Evolutionary conservation across 2,329 filamentous ascomycete genomes (phyloP).

Genomic region (Colletotrichum cordylinicola): DNA sequence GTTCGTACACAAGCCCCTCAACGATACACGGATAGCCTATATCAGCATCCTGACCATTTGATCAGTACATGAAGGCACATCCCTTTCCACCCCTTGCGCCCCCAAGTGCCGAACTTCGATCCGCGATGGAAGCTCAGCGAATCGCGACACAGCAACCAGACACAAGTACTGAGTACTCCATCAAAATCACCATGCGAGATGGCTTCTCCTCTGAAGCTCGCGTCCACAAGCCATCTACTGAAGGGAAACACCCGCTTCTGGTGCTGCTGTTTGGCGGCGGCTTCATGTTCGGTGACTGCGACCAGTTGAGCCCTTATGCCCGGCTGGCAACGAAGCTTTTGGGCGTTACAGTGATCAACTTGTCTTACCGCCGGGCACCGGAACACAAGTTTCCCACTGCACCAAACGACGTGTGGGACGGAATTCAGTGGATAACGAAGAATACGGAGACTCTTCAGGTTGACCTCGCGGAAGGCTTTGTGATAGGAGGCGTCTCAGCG

Average conservation of each 20-base stretch:
- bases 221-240: background rate
- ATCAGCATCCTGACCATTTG: background rate
- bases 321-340: background rate
- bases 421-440: constrained; percentile 10
- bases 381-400: constrained; percentile 48
- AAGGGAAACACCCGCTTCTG: background rate
- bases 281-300: background rate
- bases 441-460: constrained; percentile 2
- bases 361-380: constrained; percentile 53
- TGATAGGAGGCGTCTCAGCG: constrained; percentile 32
- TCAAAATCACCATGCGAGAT: background rate
- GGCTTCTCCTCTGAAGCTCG: background rate
- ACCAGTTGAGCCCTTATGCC: background rate
- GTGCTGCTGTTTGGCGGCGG: constrained; percentile 14
- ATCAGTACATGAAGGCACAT: background rate
- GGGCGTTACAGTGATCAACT: constrained; percentile 34
- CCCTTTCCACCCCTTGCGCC: background rate
- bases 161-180: background rate
- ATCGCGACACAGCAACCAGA: background rate
- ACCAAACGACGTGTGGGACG: constrained; percentile 47
- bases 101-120: background rate
- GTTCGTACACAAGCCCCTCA: rapidly evolving
- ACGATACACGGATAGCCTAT: rapidly evolving
- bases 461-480: constrained; percentile 14
- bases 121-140: background rate